Conservation (phyloP, 345 rosid species). For the Citrus reticulata region DNA sequence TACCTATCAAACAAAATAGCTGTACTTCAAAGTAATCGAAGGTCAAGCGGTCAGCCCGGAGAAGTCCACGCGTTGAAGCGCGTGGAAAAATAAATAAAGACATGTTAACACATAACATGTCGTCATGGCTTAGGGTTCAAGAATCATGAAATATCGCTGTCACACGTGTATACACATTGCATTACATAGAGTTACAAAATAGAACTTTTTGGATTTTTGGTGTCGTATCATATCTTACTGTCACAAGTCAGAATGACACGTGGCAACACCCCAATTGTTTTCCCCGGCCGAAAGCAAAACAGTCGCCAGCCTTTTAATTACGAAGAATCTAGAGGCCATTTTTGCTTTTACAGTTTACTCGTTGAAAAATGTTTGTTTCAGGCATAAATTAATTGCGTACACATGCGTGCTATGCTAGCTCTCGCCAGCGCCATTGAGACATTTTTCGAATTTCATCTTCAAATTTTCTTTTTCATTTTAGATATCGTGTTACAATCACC, state of each 20-base stretch:
- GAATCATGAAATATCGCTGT: neutral
- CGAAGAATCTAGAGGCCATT: neutral
- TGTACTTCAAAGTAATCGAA: neutral
- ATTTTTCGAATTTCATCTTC: neutral
- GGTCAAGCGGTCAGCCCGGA: neutral
- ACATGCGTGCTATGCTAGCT: neutral
- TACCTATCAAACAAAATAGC: neutral
- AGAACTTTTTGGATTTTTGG: neutral
- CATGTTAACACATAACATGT: neutral
- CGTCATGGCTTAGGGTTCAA: neutral
- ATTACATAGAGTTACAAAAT: neutral
- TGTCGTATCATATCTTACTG: neutral
- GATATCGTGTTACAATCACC: too few species aligned
- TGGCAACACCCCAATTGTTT: neutral
- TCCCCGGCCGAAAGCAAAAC: neutral
- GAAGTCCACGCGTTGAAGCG: constrained; percentile 6
- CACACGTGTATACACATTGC: neutral
- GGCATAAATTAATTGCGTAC: neutral
- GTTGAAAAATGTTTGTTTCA: neutral
- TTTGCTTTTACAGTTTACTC: too few species aligned
- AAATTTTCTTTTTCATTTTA: neutral
- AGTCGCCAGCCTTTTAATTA: neutral
- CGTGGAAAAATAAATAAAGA: neutral
- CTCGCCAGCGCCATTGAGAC: too few species aligned
- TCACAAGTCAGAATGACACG: neutral